Evolutionary conservation across 495 filamentous ascomycete genomes (phyloP).

Genomic region (Aspergillus nanangensis): DNA sequence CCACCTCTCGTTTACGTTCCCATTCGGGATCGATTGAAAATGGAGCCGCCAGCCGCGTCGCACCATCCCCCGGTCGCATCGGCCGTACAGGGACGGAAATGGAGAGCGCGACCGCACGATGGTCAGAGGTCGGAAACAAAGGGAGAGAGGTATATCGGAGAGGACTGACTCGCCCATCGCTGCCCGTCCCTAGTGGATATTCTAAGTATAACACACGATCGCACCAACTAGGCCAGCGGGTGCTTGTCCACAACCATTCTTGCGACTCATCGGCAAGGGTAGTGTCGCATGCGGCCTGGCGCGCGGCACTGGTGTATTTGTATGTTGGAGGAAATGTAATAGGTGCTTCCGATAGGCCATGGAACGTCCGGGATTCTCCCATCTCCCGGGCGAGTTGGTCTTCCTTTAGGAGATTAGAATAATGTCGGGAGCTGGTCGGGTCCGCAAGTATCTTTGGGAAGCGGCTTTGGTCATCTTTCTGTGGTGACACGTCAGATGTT

Average conservation of each 20-base stretch:
- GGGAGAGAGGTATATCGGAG: constrained; percentile 69
- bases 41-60: constrained; percentile 33
- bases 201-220: constrained; percentile 82
- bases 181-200: constrained; percentile 45
- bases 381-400: constrained; percentile 79
- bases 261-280: constrained; percentile 31
- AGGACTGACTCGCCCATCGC: constrained; percentile 35
- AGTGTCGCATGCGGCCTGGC: constrained; percentile 25
- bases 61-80: constrained; percentile 17
- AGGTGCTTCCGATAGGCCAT: constrained; percentile 69
- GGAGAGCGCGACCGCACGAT: constrained; percentile 72
- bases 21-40: constrained; percentile 53
- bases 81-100: constrained; percentile 50
- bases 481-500: constrained; percentile 59
- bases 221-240: constrained; percentile 91
- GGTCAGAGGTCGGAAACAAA: constrained; percentile 73
- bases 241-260: constrained; percentile 69
- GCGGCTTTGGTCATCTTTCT: constrained; percentile 37
- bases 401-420: constrained; percentile 55
- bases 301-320: constrained; percentile 60
- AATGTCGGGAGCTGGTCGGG: constrained; percentile 46
- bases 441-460: constrained; percentile 59
- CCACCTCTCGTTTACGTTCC: constrained; percentile 41
- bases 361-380: constrained; percentile 58
- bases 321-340: constrained; percentile 89